Evolutionary conservation across 1,139 yeast genomes (phyloP).

Genomic region (Meyerozyma guilliermondii): DNA sequence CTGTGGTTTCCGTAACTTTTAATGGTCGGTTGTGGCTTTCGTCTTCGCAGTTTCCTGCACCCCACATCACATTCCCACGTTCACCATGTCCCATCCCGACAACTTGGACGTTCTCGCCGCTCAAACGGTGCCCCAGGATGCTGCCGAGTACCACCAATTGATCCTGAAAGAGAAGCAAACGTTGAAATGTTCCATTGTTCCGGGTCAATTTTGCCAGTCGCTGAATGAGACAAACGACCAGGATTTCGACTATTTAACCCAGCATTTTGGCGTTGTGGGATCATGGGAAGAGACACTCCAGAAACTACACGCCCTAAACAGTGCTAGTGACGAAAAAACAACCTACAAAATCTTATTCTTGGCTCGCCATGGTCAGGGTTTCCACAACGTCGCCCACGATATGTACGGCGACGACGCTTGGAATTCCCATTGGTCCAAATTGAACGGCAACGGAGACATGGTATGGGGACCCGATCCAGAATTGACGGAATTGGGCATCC

Average conservation of each 20-base stretch:
- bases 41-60: not conserved
- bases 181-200: conserved; percentile 38
- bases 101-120: not conserved
- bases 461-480: conserved; percentile 47
- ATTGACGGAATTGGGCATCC: conserved; percentile 35
- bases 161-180: not conserved
- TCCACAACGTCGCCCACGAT: conserved; percentile 39
- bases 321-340: conserved; percentile 13
- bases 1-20: no score
- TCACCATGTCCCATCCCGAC: not conserved
- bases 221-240: conserved; percentile 30
- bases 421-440: conserved; percentile 40
- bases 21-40: no score
- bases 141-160: not conserved
- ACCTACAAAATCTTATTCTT: conserved; percentile 35
- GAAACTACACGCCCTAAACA: conserved; percentile 26
- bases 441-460: conserved; percentile 38
- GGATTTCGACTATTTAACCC: conserved; percentile 32
- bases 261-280: conserved; percentile 33
- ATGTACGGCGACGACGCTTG: conserved; percentile 39
- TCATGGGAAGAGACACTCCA: conserved; percentile 28
- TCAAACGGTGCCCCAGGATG: not conserved
- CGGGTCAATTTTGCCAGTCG: conserved; percentile 35
- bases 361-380: conserved; percentile 47
- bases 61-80: not conserved